These are phyloP conservation scores for Mallotus japonicus DNA, from an alignment of 441 rosid genomes.

Conservation along the genomic window DNA sequence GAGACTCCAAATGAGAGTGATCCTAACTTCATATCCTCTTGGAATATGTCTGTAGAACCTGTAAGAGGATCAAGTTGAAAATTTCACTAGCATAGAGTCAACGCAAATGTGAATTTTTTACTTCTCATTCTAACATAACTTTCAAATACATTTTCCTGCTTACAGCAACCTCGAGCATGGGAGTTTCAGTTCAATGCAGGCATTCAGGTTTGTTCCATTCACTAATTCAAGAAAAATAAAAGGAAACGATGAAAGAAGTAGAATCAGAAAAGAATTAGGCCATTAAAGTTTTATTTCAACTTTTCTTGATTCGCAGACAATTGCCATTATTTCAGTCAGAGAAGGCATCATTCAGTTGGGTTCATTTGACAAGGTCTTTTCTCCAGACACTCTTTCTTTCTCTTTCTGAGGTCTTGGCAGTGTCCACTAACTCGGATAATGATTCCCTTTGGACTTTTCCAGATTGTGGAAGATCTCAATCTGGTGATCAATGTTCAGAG, in stretches of 20 bases:
- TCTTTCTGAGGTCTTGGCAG: neutral
- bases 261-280: neutral
- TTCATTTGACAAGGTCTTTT: slow-evolving; percentile 56
- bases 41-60: slow-evolving; percentile 55
- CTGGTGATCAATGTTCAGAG: slow-evolving; percentile 62
- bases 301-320: slow-evolving; percentile 49
- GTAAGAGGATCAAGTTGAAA: slow-evolving; percentile 38
- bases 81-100: slow-evolving; percentile 2
- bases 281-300: neutral
- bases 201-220: slow-evolving; percentile 49
- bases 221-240: neutral
- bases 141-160: slow-evolving; percentile 14
- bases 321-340: slow-evolving; percentile 63
- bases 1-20: slow-evolving; percentile 47
- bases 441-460: slow-evolving; percentile 9
- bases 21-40: slow-evolving; percentile 42
- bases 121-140: slow-evolving; percentile 7
- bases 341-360: slow-evolving; percentile 78
- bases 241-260: neutral
- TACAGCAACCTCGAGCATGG: slow-evolving; percentile 73
- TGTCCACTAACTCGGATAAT: neutral
- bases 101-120: neutral
- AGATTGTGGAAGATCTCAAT: slow-evolving; percentile 63
- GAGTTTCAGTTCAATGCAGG: slow-evolving; percentile 63
- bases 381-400: neutral